These are phyloP conservation scores for Vigna hirtella DNA, from an alignment of 306 rosid genomes.

Conservation along the genomic window DNA sequence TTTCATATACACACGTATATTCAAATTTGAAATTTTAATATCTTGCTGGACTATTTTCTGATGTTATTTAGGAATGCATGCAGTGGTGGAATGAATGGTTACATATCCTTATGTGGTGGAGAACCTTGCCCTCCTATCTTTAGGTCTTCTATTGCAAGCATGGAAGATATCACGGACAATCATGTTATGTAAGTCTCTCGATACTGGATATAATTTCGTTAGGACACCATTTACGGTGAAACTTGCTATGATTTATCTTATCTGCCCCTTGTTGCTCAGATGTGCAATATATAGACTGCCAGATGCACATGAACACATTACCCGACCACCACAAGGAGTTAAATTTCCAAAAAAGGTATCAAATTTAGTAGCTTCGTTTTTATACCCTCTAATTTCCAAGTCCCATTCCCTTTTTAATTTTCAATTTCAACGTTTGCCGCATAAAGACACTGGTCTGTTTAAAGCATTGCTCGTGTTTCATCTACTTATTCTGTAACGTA, in stretches of 20 bases:
- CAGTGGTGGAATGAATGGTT: conserved; percentile 99
- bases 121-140: conserved; percentile 97
- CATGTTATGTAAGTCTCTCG: conserved; percentile 84
- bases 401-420: not conserved
- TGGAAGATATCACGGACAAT: conserved; percentile 95
- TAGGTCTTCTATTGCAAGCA: conserved; percentile 80
- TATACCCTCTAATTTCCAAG: not conserved
- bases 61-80: conserved; percentile 77
- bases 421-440: conserved; percentile 6
- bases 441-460: not conserved
- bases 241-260: conserved; percentile 7
- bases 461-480: not conserved
- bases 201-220: conserved; percentile 2
- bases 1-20: not conserved
- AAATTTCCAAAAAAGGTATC: conserved; percentile 77
- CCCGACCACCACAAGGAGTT: conserved; percentile 84
- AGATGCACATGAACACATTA: conserved; percentile 69
- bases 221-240: conserved; percentile 17
- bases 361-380: conserved; percentile 23
- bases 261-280: conserved; percentile 50
- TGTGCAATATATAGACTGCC: conserved; percentile 90
- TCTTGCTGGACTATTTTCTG: conserved; percentile 60
- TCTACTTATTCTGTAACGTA: not conserved
- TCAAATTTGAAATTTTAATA: conserved; percentile 41
- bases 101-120: conserved; percentile 84